Percentiles rank a stretch among this genome's conserved stretches.
These are phyloP conservation scores for Piper longum DNA, from an alignment of 164 flowering plant species.

Conservation along the genomic window DNA sequence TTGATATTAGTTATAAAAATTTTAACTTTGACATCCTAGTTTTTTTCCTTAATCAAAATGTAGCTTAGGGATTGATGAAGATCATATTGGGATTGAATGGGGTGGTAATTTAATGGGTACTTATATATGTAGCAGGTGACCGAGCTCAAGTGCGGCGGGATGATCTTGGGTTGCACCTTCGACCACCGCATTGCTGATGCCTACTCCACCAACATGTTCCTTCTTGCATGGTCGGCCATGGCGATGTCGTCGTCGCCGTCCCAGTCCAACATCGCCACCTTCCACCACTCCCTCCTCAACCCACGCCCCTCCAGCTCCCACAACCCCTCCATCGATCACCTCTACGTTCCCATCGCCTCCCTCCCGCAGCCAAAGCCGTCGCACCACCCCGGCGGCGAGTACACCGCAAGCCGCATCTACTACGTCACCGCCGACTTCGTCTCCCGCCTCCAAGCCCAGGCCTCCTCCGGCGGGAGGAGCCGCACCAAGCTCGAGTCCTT, in stretches of 20 bases:
- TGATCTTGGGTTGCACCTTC: slow-evolving; percentile 35
- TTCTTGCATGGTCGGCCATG: slow-evolving; percentile 30
- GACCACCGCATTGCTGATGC: slow-evolving; percentile 55
- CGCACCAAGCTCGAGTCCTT: slow-evolving; percentile 10
- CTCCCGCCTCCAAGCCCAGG: slow-evolving; percentile 2
- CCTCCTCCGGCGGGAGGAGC: neutral
- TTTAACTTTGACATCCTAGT: no score
- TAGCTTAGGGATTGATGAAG: no score
- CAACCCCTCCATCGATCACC: slow-evolving; percentile 1
- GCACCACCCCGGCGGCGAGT: neutral
- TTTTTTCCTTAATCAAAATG: no score
- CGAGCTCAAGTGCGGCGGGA: slow-evolving; percentile 35
- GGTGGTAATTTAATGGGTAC: no score
- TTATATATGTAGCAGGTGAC: slow-evolving; percentile 13
- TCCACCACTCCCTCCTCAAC: slow-evolving; percentile 8
- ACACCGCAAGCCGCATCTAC: slow-evolving; percentile 7
- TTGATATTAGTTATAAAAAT: no score
- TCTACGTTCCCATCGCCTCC: slow-evolving; percentile 5
- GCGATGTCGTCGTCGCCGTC: slow-evolving; percentile 5
- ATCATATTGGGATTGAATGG: no score
- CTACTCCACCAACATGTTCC: slow-evolving; percentile 41
- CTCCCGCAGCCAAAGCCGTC: neutral
- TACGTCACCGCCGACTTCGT: slow-evolving; percentile 3
- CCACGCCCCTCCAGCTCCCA: slow-evolving; percentile 5
- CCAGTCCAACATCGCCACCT: slow-evolving; percentile 9